Evolutionary conservation across 2,329 filamentous ascomycete genomes (phyloP), one percentile per base, ranked within the genome.

Genomic region (Colletotrichum trifolii): DNA sequence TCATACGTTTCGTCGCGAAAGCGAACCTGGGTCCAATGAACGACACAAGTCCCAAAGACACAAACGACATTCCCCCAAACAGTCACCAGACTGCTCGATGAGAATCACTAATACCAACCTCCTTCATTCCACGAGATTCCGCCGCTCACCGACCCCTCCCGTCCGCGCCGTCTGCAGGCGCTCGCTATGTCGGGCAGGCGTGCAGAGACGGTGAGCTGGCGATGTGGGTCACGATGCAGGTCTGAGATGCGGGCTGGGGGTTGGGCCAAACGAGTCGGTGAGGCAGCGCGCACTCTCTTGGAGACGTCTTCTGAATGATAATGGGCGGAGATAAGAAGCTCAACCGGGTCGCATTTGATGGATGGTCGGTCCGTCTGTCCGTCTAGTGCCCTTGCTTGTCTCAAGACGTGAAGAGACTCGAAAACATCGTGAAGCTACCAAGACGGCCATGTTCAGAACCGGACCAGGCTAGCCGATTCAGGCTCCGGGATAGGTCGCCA

Each of bases 151-250:
- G 43, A 15, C 17, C 34, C 54, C 36, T 25, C 45, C 7, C 10
- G 25, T 9, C 45, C 17, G 7, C 12, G 9, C 49, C 35, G 6
- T 15, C 15, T 3, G 36, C 0, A 38, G 40, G 12, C 6, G 11
- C 36, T 36, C 4, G 53, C 53, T 36, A 11, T 46, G 45, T 58
- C 35, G 36, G 55, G 55, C 33, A 58, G 45, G 43, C 33, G 12
- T 58, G 46, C 55, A 58, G 55, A 58, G 33, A 57, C 35, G 54
- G 56, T 59, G 56, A 59, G 56, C 56, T 59, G 56, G 56, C 56
- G 38, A 45, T 45, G 56, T 53, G 56, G 56, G 56, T 53, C 56
- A 38, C 48, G 56, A 59, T 53, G 47, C 47, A 59, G 56, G 56
- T 59, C 56, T 59, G 56, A 35, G 11, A 59, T 53, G 56, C 48